These are phyloP conservation scores for Penicillium samsonianum DNA, from an alignment of 495 filamentous ascomycete genomes.

Conservation along the genomic window DNA sequence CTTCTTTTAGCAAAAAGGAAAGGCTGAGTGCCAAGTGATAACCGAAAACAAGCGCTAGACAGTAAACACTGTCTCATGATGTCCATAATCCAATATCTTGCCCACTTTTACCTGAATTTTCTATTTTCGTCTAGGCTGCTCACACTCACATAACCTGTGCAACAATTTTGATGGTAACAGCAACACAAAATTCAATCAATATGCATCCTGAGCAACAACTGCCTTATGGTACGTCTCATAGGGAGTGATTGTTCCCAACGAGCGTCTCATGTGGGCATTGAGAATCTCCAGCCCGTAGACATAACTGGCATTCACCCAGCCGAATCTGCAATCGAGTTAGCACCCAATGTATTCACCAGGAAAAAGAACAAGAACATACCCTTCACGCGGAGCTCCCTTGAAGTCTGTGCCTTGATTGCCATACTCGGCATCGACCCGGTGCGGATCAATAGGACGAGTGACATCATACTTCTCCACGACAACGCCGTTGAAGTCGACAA, in stretches of 20 bases:
- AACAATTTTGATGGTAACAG: neutral
- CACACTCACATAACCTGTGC: neutral
- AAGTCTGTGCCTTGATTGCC: conserved; percentile 94
- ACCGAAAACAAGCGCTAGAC: neutral
- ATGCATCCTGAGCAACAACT: conserved; percentile 33
- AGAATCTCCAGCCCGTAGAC: conserved; percentile 84
- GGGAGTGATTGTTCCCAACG: conserved; percentile 78
- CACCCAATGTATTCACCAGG: conserved; percentile 6
- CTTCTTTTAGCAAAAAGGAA: neutral
- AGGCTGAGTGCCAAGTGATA: neutral
- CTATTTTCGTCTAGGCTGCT: neutral
- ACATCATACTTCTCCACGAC: conserved; percentile 99
- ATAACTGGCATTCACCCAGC: conserved; percentile 98
- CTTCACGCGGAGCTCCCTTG: conserved; percentile 91
- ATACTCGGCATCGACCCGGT: conserved; percentile 93
- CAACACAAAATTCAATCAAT: conserved; percentile 10
- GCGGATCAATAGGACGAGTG: conserved; percentile 81
- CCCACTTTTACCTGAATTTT: conserved; percentile 2
- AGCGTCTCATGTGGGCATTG: conserved; percentile 79
- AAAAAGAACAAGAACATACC: conserved; percentile 59
- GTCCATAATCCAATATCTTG: neutral
- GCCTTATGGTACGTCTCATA: conserved; percentile 67
- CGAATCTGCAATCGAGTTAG: conserved; percentile 68
- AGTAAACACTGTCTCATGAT: conserved; percentile 5
- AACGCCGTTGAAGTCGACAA: conserved; percentile 95